Conservation (phyloP, 2,329 filamentous ascomycete genomes). For the Scedosporium aurantiacum region DNA sequence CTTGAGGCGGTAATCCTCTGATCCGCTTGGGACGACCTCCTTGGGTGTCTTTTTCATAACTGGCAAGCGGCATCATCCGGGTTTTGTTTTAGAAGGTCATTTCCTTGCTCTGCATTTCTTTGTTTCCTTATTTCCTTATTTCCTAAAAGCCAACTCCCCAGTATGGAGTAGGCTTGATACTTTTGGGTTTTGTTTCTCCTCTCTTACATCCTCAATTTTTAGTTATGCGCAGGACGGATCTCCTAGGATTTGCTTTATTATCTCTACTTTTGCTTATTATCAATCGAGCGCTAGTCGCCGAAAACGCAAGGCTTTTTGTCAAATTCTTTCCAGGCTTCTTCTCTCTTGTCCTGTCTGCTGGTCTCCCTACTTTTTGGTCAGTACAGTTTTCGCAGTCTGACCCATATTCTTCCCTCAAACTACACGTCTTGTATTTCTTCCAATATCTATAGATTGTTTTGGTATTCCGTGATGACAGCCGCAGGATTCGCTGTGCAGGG, state of each 20-base stretch:
- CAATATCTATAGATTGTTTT: neutral
- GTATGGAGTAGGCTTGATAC: neutral
- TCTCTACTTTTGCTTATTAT: neutral
- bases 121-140: neutral
- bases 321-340: neutral
- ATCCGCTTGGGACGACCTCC: neutral
- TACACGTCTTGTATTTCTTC: neutral
- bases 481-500: conserved; percentile 2
- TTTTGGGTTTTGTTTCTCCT: neutral
- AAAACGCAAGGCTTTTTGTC: neutral
- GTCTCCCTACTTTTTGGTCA: neutral
- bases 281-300: neutral
- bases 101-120: neutral
- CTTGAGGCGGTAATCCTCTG: neutral
- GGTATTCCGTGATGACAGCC: neutral
- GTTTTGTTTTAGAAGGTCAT: neutral
- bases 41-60: neutral
- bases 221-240: neutral
- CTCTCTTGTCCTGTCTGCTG: neutral
- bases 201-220: neutral
- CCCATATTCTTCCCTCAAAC: neutral
- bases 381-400: neutral
- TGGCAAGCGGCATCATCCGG: conserved; percentile 1
- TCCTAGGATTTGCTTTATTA: neutral
- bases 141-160: neutral